Evolutionary conservation across 192 early-diverging fungal genomes (phyloP).

Genomic region (Rhizophagus sp.): DNA sequence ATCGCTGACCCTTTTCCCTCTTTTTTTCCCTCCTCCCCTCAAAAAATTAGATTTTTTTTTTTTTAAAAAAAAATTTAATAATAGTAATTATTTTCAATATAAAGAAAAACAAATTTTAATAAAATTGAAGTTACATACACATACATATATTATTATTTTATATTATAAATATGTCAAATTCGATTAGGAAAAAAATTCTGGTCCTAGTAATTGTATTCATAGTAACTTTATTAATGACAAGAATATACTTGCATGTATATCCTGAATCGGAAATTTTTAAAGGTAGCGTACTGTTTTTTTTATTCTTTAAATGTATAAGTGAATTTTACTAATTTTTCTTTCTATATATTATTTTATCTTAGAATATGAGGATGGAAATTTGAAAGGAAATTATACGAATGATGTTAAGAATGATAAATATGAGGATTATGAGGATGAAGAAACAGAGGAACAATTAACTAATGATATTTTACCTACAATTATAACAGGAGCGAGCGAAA

Average conservation of each 20-base stretch:
- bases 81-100: background rate
- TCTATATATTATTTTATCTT: background rate
- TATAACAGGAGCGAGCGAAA: background rate
- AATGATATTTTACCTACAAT: background rate
- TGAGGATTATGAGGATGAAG: too few relatives aligned
- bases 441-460: background rate
- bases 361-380: too few relatives aligned
- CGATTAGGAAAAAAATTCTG: background rate
- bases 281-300: background rate
- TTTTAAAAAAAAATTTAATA: too few relatives aligned
- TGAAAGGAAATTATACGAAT: too few relatives aligned
- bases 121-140: too few relatives aligned
- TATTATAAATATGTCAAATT: background rate
- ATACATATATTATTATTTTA: background rate
- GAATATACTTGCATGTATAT: background rate
- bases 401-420: too few relatives aligned
- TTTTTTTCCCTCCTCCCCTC: too few relatives aligned
- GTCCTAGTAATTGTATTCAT: background rate
- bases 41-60: too few relatives aligned
- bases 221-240: background rate
- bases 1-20: too few relatives aligned
- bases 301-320: too few relatives aligned
- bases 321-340: background rate
- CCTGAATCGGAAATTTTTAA: background rate
- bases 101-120: background rate